Conservation (phyloP, 116 monocot species). For the Iris pallida region DNA sequence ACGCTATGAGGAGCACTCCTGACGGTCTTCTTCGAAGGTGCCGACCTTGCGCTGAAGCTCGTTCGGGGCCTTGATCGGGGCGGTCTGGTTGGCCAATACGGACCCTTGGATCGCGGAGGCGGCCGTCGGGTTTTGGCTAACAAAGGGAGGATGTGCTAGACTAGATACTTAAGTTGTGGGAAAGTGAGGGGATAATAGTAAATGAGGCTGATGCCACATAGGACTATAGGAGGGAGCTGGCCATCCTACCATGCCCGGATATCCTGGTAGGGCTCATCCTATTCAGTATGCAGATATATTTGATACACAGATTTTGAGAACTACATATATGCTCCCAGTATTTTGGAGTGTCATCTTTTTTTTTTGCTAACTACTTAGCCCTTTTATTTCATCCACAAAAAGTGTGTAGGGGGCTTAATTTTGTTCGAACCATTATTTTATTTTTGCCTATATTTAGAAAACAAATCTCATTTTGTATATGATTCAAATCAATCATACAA, state of each 20-base stretch:
- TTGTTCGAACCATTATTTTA: too few species aligned
- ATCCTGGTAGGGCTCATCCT: neutral
- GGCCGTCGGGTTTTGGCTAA: conserved; percentile 29
- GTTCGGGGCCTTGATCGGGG: conserved; percentile 24
- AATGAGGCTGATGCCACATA: conserved; percentile 7
- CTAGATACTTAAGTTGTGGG: neutral
- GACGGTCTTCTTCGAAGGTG: conserved; percentile 43
- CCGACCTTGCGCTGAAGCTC: conserved; percentile 68
- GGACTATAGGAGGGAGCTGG: conserved; percentile 5
- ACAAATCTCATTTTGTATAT: too few species aligned
- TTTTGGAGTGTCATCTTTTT: too few species aligned
- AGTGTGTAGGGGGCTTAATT: too few species aligned
- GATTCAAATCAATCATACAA: too few species aligned
- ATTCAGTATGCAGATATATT: too few species aligned
- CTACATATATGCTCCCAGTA: too few species aligned
- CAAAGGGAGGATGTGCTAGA: neutral
- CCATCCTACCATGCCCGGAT: neutral
- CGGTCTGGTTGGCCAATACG: conserved; percentile 55
- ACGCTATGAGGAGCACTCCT: conserved; percentile 56
- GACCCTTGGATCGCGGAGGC: conserved; percentile 55
- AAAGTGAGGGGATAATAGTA: neutral
- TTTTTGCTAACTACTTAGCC: too few species aligned
- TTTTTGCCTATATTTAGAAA: too few species aligned
- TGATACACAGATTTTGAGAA: too few species aligned
- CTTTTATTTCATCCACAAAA: too few species aligned